These are phyloP conservation scores for Cladorrhinum sp. DNA, from an alignment of 2,329 filamentous ascomycete genomes.

Conservation along the genomic window DNA sequence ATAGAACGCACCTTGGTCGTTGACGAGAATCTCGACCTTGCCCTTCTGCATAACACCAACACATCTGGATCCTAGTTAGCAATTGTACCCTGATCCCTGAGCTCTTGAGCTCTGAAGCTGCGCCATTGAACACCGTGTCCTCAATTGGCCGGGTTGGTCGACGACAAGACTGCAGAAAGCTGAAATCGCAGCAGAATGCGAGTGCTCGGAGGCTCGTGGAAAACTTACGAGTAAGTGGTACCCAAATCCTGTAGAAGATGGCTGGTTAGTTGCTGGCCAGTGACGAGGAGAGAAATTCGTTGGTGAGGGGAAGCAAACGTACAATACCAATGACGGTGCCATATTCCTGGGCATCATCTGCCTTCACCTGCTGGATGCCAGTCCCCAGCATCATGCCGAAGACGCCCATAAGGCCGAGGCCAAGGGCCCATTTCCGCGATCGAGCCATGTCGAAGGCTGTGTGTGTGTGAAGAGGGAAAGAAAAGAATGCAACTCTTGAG, in stretches of 20 bases:
- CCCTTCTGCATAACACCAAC: constrained; percentile 95
- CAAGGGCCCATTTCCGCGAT: constrained; percentile 46
- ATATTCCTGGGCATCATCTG: constrained; percentile 72
- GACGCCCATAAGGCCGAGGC: constrained; percentile 89
- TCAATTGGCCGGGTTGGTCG: not conserved
- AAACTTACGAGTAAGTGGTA: constrained; percentile 62
- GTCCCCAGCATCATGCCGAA: constrained; percentile 86
- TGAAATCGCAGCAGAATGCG: not conserved
- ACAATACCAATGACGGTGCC: constrained; percentile 92
- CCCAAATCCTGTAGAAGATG: constrained; percentile 62
- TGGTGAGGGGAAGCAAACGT: constrained; percentile 24
- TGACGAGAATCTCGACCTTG: constrained; percentile 92
- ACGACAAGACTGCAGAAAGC: not conserved
- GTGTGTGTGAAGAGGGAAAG: constrained; percentile 13
- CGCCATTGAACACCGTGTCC: constrained; percentile 17
- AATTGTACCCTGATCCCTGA: not conserved
- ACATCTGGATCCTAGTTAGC: constrained; percentile 51
- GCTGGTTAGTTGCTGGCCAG: constrained; percentile 24
- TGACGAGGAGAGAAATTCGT: not conserved
- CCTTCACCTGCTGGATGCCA: constrained; percentile 72
- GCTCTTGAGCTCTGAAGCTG: not conserved
- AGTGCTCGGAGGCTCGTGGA: not conserved
- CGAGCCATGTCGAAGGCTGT: constrained; percentile 28
- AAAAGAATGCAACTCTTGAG: constrained; percentile 15
- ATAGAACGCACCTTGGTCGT: constrained; percentile 96